Evolutionary conservation across 2,329 filamentous ascomycete genomes (phyloP).

Genomic region (Sporothrix dimorphospora): DNA sequence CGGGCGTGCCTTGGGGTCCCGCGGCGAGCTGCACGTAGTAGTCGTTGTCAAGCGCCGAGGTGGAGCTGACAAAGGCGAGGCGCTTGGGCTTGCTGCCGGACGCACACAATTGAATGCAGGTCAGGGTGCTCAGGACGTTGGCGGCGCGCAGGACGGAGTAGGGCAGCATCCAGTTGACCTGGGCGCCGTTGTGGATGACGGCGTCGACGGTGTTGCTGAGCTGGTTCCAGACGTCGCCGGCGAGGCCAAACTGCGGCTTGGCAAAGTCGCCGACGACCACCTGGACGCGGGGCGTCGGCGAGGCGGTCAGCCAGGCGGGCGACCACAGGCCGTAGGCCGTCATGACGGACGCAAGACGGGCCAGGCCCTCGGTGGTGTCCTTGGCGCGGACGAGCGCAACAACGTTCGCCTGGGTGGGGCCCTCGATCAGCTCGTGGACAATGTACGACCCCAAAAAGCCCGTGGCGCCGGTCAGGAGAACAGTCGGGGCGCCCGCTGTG

Average conservation of each 20-base stretch:
- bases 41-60: conserved; percentile 78
- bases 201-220: conserved; percentile 70
- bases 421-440: conserved; percentile 71
- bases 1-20: conserved; percentile 62
- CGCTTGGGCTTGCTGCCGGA: conserved; percentile 72
- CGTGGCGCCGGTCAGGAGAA: conserved; percentile 87
- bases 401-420: conserved; percentile 61
- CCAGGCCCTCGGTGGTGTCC: conserved; percentile 50
- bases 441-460: conserved; percentile 87
- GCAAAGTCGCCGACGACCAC: conserved; percentile 75
- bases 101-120: conserved; percentile 75
- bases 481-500: conserved; percentile 49
- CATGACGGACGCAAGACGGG: conserved; percentile 52
- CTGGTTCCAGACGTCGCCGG: conserved; percentile 64
- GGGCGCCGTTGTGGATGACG: conserved; percentile 80
- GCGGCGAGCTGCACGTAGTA: conserved; percentile 71
- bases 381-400: conserved; percentile 77
- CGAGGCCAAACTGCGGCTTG: conserved; percentile 73
- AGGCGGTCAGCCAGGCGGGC: conserved; percentile 34
- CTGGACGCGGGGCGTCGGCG: conserved; percentile 54
- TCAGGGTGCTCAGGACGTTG: conserved; percentile 83
- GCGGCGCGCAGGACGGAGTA: conserved; percentile 72
- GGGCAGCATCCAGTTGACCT: conserved; percentile 78
- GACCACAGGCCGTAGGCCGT: conserved; percentile 81
- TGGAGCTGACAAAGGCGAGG: conserved; percentile 82